These are phyloP conservation scores for Nakazawaea siamensis DNA, from an alignment of 805 yeast genomes.

Conservation along the genomic window DNA sequence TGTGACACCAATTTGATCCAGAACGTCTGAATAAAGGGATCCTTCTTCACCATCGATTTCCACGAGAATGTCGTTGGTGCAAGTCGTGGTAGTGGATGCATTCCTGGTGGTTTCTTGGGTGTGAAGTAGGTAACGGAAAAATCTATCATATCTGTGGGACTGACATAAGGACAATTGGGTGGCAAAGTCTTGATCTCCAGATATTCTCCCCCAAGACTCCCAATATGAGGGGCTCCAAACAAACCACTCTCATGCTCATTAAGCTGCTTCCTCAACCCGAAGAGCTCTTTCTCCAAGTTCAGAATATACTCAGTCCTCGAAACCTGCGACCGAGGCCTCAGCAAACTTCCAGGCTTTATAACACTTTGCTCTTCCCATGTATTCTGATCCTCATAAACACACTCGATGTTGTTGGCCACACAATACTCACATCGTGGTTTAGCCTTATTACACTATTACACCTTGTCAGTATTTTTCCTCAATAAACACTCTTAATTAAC, in stretches of 20 bases:
- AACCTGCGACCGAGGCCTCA: too few species aligned
- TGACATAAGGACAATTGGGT: slow-evolving; percentile 3
- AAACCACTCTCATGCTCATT: too few species aligned
- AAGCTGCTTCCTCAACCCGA: slow-evolving; percentile 3
- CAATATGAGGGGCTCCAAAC: too few species aligned
- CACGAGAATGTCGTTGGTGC: slow-evolving; percentile 35
- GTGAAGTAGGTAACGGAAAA: slow-evolving; percentile 4
- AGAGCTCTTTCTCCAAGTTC: slow-evolving; percentile 2
- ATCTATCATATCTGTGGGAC: slow-evolving; percentile 1
- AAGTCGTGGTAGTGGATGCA: too few species aligned
- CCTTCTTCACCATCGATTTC: slow-evolving; percentile 39
- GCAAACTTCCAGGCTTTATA: too few species aligned
- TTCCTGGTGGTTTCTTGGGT: too few species aligned
- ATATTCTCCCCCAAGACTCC: too few species aligned
- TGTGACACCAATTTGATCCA: slow-evolving; percentile 19
- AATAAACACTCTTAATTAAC: too few species aligned
- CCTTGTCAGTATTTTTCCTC: slow-evolving; percentile 1
- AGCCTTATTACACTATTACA: slow-evolving; percentile 22
- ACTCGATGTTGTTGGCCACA: slow-evolving; percentile 18
- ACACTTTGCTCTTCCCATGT: slow-evolving; percentile 2
- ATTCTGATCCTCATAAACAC: slow-evolving; percentile 21
- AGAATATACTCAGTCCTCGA: too few species aligned
- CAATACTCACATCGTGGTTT: slow-evolving; percentile 26
- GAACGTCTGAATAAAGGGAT: slow-evolving; percentile 32
- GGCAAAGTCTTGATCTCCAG: too few species aligned